Base-by-base conservation (phyloP, 2,329 filamentous ascomycete species). In the Fusarium sp. region DNA sequence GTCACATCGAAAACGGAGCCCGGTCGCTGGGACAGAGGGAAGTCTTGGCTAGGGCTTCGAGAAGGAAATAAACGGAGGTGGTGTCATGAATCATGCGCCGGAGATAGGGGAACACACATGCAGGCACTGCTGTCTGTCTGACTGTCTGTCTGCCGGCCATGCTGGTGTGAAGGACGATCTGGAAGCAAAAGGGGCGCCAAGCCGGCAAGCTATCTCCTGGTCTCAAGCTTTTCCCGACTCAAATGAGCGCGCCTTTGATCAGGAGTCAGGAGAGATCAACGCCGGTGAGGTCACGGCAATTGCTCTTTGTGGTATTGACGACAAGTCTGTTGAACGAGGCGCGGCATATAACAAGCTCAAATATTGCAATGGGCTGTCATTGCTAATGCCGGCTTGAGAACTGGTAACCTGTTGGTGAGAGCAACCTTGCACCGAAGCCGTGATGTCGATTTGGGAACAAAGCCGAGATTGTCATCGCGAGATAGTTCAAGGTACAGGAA, bases 151-250 rank as follows among this genome's bases (percentile, higher is more conserved):
- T 42, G 38, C 38, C 38, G n/a, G 38, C 13, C 38, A 20, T 22
- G 63, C 63, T 60, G 58, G 56, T 65, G 65, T 36, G 59, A 63
- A 63, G 50, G 27, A 63, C 45, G 14, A 64, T 36, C 27, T 67
- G 35, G 54, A 65, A 63, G 57, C 36, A 64, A 59, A 68, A 72
- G 65, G 74, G 73, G 65, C 40, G 70, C 63, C 66, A 69, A 74
- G 73, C 66, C 71, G 25, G 63, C 33, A 74, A 70, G 65, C 52
- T 50, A 36, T 40, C 40, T 38, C 33, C 45, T 65, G 47, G 60
- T 60, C 52, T 64, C 58, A 68, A 57, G 59, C 36, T 57, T 57
- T 60, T 58, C 63, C 54, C 60, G 74, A 73, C 67, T 71, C 69
- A 52, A 52, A 75, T 74, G 71, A 68, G 59, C 61, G 38, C 29